Evolutionary conservation across 139 green algal species (phyloP), one percentile per base, ranked within the genome.

Genomic region (Tetratostichococcus sp.): DNA sequence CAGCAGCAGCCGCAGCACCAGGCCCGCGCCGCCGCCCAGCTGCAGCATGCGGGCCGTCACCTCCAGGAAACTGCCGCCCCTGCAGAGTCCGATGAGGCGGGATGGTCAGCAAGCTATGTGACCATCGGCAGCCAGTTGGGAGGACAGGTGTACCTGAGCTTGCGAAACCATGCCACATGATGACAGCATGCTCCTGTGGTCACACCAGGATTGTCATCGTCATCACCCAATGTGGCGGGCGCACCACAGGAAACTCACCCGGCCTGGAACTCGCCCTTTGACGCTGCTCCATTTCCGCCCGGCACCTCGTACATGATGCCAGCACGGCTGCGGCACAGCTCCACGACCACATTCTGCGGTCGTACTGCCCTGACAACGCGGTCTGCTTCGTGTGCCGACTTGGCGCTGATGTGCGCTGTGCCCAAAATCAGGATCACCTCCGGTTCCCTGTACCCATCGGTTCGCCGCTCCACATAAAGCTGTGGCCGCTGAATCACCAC

Each of bases 381-480:
- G 8, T 69, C 30, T 34, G 92, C 90, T 28, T 90, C 87, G 0
- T 43, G 69, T n/a, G 85, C 84, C 17, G 84, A 91, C 50, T 81
- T 58, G 1, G 66, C 8, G 34, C 83, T 89, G 17, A 92, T 73
- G 39, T 97, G 92, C 0, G 86, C 88, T 4, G 91, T 96, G 71
- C 89, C 92, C 0, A 97, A 66, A 0, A 97, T 66, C 62, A 89
- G 84, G 0, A 97, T 69, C 1, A 86, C 59, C 62, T 83, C 67
- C 0, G 92, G 92, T 73, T 96, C 91, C 22, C 35, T n/a, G 68
- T 95, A 96, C 0, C 89, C 91, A 57, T 95, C 91, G 3, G 33
- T 50, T 25, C 88, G 85, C 0, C 91, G 80, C 74, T 95, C 90
- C 23, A 26, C 21, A 74, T 95, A 95, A 65, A 69, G 65, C 1